These are phyloP conservation scores for Monascus ruber DNA, from an alignment of 2,329 filamentous ascomycete genomes.

Conservation along the genomic window DNA sequence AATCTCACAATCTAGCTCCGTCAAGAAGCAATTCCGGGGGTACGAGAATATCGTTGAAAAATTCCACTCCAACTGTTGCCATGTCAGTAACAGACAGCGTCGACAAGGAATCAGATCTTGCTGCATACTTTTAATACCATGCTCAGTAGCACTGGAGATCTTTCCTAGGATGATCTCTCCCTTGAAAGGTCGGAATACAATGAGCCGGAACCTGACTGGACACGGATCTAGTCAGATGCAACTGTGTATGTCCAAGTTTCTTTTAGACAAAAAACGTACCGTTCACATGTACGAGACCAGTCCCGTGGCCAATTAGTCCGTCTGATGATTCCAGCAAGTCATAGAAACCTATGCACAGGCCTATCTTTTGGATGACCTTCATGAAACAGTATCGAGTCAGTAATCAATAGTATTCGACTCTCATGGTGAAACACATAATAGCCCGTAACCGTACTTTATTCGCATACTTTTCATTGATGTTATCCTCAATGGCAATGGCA, in stretches of 20 bases:
- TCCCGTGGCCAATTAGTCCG: constrained; percentile 85
- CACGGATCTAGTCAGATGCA: neutral
- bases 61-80: constrained; percentile 64
- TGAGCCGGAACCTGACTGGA: constrained; percentile 77
- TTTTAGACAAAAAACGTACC: constrained; percentile 39
- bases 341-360: constrained; percentile 86
- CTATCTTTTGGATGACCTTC: constrained; percentile 84
- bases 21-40: constrained; percentile 62
- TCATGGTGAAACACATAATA: neutral
- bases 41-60: constrained; percentile 87
- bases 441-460: constrained; percentile 54
- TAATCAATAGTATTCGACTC: neutral
- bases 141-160: constrained; percentile 61
- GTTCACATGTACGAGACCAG: constrained; percentile 87
- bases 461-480: constrained; percentile 92
- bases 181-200: constrained; percentile 93
- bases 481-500: constrained; percentile 79
- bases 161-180: constrained; percentile 80
- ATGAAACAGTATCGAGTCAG: neutral
- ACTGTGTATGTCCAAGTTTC: neutral
- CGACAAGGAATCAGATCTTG: no score
- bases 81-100: constrained; percentile 4
- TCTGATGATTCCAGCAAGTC: constrained; percentile 84
- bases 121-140: constrained; percentile 57
- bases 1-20: constrained; percentile 60